Conservation (phyloP, 2,329 filamentous ascomycete species). For the Talaromyces pinophilus region DNA sequence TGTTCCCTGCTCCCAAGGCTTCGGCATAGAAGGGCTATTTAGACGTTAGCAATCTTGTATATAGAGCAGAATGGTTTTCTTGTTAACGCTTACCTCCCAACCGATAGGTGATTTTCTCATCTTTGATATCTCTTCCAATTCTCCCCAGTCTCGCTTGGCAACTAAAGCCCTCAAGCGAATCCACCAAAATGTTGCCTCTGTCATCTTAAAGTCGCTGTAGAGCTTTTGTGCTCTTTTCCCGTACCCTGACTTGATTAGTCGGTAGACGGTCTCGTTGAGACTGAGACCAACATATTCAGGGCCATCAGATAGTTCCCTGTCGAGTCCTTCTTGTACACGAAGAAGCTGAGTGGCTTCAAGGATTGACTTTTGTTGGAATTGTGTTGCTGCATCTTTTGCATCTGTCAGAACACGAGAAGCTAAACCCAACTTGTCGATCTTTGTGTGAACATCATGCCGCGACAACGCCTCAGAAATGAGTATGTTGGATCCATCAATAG, state of each 20-base stretch:
- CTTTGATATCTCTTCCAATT: constrained; percentile 79
- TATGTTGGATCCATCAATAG: constrained; percentile 82
- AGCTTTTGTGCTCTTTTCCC: constrained; percentile 83
- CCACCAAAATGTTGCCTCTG: constrained; percentile 91
- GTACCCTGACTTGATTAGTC: constrained; percentile 79
- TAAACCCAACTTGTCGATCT: constrained; percentile 83
- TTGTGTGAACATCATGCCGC: constrained; percentile 68
- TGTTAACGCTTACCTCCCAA: constrained; percentile 72
- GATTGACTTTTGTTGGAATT: constrained; percentile 70
- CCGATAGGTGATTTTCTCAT: constrained; percentile 86
- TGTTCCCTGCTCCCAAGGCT: constrained; percentile 83
- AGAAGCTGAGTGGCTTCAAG: constrained; percentile 79
- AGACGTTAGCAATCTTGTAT: constrained; percentile 32
- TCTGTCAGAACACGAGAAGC: constrained; percentile 81
- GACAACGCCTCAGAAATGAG: constrained; percentile 80
- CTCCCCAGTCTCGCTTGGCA: constrained; percentile 85
- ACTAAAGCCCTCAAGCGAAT: constrained; percentile 81
- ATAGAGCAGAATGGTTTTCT: constrained; percentile 17
- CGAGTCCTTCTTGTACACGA: constrained; percentile 81
- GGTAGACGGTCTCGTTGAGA: constrained; percentile 89
- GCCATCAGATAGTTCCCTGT: constrained; percentile 71
- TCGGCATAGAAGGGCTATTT: constrained; percentile 85
- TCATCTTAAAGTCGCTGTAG: constrained; percentile 87
- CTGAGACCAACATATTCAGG: constrained; percentile 74
- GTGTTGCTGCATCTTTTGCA: constrained; percentile 68